Evolutionary conservation across 2,329 filamentous ascomycete genomes (phyloP).

Genomic region (Ophiostoma perfectum): DNA sequence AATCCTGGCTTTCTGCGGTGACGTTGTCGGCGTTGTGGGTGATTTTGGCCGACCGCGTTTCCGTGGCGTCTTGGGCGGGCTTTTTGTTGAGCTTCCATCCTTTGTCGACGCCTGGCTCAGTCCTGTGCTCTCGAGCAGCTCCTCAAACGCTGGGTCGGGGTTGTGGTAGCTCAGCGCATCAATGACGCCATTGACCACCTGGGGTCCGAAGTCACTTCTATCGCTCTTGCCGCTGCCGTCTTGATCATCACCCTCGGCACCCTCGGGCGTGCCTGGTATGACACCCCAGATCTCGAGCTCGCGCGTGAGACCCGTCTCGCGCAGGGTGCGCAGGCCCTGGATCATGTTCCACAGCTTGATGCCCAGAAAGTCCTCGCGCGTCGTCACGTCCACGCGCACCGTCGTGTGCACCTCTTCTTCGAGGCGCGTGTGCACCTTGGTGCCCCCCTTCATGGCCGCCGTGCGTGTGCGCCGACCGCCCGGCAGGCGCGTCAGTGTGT

Average conservation of each 20-base stretch:
- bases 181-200: slow-evolving; percentile 83
- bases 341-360: slow-evolving; percentile 86
- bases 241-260: neutral
- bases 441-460: slow-evolving; percentile 76
- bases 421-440: slow-evolving; percentile 70
- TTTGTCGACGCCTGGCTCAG: slow-evolving; percentile 25
- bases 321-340: slow-evolving; percentile 70
- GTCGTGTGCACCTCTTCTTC: slow-evolving; percentile 80
- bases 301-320: slow-evolving; percentile 64
- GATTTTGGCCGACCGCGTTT: slow-evolving; percentile 12
- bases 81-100: slow-evolving; percentile 7
- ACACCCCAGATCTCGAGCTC: slow-evolving; percentile 82
- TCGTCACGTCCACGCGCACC: slow-evolving; percentile 65
- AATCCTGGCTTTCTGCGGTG: slow-evolving; percentile 23
- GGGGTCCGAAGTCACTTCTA: slow-evolving; percentile 27
- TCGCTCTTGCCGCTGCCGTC: slow-evolving; percentile 36
- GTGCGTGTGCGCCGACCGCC: slow-evolving; percentile 71
- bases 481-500: slow-evolving; percentile 66
- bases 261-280: slow-evolving; percentile 35
- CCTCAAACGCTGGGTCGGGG: slow-evolving; percentile 66
- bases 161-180: slow-evolving; percentile 76
- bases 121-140: slow-evolving; percentile 34
- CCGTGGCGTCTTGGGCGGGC: neutral
- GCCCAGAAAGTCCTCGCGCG: slow-evolving; percentile 76
- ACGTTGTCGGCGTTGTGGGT: neutral